Base-by-base conservation (phyloP, 2,329 filamentous ascomycete species). In the Trichocomaceae sp. region DNA sequence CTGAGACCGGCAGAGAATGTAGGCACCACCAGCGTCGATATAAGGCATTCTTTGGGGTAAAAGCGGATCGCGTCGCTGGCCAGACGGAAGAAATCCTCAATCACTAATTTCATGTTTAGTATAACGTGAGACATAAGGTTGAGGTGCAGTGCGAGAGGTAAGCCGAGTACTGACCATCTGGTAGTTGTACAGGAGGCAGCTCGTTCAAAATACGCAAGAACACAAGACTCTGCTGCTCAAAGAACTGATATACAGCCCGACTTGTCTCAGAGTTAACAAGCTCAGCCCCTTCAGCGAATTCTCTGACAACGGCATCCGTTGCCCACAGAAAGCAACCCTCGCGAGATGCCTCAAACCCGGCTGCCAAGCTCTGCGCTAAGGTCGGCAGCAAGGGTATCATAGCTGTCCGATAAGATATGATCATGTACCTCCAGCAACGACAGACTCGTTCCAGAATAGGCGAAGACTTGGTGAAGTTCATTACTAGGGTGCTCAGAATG, bases 281-380 rank as follows among this genome's bases (percentile, higher is more conserved):
- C 62, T 96, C 90, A 42, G 88, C 83, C 42, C 92, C 90, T 63
- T 95, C 89, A 0, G 90, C 93, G 67, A 97, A 99, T 70, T 99
- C 93, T 57, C 93, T 87, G 29, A 99, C 81, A 59, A 99, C 95
- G 8, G 92, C 90, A 60, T 91, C 88, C 2, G 92, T 96, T 1
- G 93, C 92, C 93, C 93, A 99, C n/a, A 99, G 79, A 79, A 99
- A 99, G 69, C 92, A 96, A 12, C 93, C 93, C 72, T 99, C 92
- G 58, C 85, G 83, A 10, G 92, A 96, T 17, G 82, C 80, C 54
- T 87, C 81, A 69, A 99, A 99, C 4, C 92, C 91, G 59, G 80
- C 81, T 1, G 89, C 89, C 55, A 99, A 81, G 71, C 92, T 95
- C 63, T 92, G 88, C 17, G 93, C 95, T 72, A 99, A 84, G 19